phyloP scores from a whole-genome alignment of 345 rosid species.

The Draba incana region DNA sequence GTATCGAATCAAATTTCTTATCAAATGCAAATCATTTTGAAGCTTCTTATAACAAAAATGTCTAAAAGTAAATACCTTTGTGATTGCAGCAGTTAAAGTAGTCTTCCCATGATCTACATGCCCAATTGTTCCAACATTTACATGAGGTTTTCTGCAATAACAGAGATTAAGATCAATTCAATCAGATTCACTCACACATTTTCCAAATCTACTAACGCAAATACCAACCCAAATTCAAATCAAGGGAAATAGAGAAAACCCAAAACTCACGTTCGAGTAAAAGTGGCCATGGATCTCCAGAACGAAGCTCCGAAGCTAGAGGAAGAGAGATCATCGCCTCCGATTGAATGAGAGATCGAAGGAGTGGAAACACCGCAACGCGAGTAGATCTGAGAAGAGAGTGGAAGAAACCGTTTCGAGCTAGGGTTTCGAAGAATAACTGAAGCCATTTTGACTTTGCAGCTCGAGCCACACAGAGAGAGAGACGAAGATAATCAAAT shows the following conservation, averaged over 20 bases:
- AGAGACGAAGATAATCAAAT: not conserved
- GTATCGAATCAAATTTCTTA: too few species aligned
- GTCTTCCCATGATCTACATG: constrained; percentile 99
- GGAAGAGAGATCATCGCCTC: constrained; percentile 42
- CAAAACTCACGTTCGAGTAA: constrained; percentile 68
- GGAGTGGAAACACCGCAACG: constrained; percentile 39
- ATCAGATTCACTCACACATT: not conserved
- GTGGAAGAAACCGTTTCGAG: constrained; percentile 47
- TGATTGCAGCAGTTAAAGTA: constrained; percentile 96
- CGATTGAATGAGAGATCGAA: constrained; percentile 43
- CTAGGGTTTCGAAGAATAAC: constrained; percentile 47
- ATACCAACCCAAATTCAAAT: not conserved
- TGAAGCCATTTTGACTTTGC: constrained; percentile 45
- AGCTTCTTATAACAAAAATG: not conserved
- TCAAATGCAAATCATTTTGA: too few species aligned
- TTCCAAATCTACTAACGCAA: not conserved
- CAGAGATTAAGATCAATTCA: not conserved
- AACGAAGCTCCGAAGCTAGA: constrained; percentile 38
- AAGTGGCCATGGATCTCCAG: constrained; percentile 90
- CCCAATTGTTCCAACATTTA: constrained; percentile 98
- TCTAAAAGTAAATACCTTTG: constrained; percentile 45
- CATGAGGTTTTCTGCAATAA: constrained; percentile 84
- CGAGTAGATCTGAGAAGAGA: constrained; percentile 46
- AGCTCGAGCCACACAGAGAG: constrained; percentile 20
- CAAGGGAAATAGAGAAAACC: not conserved